These are phyloP conservation scores for Lactifluus echinatus DNA, from an alignment of 768 basidiomycete species.

Conservation along the genomic window DNA sequence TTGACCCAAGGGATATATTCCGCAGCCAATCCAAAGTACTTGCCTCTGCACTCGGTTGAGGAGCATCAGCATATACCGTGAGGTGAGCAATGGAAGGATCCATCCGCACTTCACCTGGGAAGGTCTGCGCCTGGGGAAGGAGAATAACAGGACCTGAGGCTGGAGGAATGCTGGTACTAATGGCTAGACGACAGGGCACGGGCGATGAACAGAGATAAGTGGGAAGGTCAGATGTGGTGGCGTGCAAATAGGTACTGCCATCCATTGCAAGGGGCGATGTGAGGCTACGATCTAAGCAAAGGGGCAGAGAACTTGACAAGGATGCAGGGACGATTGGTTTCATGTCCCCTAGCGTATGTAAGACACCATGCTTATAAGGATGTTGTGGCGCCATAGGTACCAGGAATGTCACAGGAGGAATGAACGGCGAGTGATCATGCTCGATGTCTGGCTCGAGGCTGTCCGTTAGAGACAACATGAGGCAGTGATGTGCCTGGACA, in stretches of 20 bases:
- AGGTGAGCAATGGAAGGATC: background rate
- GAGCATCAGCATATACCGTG: background rate
- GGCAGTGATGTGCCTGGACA: too few relatives aligned
- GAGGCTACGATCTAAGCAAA: background rate
- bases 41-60: background rate
- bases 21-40: background rate
- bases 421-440: background rate
- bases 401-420: background rate
- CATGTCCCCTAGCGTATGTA: background rate
- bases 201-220: background rate
- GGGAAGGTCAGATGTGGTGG: background rate
- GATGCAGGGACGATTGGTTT: background rate
- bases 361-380: background rate
- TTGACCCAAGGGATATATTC: background rate
- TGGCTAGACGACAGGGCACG: background rate
- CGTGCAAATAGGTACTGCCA: background rate
- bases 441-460: background rate
- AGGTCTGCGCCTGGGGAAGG: background rate
- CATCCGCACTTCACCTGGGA: background rate
- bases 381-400: too few relatives aligned
- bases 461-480: background rate
- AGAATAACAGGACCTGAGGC: background rate
- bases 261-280: background rate
- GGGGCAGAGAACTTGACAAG: background rate
- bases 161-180: background rate